Percentiles rank a stretch among this genome's conserved stretches.
Conservation (phyloP, 2,329 filamentous ascomycete species). For the Lanzia echinophila region DNA sequence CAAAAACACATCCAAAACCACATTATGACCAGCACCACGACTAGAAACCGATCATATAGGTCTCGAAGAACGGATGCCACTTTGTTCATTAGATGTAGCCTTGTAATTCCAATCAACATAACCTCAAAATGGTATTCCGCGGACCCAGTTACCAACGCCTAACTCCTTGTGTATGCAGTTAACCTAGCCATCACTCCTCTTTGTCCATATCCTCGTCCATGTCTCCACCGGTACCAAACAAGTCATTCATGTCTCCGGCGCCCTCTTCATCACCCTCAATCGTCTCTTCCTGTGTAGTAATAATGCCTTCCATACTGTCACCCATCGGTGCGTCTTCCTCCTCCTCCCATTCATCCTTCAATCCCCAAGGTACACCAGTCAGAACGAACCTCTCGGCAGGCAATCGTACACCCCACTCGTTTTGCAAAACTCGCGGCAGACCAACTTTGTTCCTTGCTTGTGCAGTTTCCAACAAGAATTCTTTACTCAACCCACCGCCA, state of each 20-base stretch:
- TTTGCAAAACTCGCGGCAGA: slow-evolving; percentile 54
- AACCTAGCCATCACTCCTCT: slow-evolving; percentile 32
- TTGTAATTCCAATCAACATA: no score
- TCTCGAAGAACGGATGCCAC: no score
- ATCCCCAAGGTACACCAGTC: slow-evolving; percentile 57
- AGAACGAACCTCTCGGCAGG: slow-evolving; percentile 64
- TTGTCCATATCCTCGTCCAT: slow-evolving; percentile 37
- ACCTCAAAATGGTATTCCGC: no score
- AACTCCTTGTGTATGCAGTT: no score
- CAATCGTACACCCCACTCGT: slow-evolving; percentile 61
- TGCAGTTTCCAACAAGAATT: slow-evolving; percentile 71
- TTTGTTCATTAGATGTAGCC: no score
- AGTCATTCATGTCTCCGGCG: slow-evolving; percentile 9
- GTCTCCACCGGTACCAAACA: slow-evolving; percentile 27
- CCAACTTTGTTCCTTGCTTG: slow-evolving; percentile 61
- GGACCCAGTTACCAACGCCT: no score
- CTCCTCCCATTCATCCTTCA: slow-evolving; percentile 53
- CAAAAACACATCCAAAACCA: no score
- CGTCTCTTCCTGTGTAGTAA: slow-evolving; percentile 32
- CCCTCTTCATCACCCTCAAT: slow-evolving; percentile 27
- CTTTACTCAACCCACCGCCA: slow-evolving; percentile 55
- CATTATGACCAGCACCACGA: no score
- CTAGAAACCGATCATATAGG: no score
- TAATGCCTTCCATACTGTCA: slow-evolving; percentile 34
- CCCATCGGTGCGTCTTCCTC: slow-evolving; percentile 34